Conservation (phyloP, 129 eudicot genomes). For the Flaveria bidentis region DNA sequence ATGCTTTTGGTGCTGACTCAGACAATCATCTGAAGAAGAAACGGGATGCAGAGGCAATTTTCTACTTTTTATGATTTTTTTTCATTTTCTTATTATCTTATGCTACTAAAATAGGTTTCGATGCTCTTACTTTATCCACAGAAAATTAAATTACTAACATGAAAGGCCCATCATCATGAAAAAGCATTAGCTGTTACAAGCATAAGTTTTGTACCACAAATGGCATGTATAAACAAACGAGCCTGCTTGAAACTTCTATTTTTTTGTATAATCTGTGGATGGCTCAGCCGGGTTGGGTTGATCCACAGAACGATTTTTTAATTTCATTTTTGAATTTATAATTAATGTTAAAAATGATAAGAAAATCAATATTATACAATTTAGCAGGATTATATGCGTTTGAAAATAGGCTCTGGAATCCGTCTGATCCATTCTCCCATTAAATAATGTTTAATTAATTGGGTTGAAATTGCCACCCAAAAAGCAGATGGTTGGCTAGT, state of each 20-base stretch:
- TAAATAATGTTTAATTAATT: neutral
- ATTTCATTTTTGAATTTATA: neutral
- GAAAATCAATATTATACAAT: neutral
- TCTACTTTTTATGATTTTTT: conserved; percentile 9
- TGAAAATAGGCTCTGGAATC: neutral
- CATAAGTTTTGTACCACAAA: neutral
- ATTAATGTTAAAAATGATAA: neutral
- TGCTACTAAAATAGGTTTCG: neutral
- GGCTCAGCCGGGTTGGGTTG: neutral
- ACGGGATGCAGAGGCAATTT: conserved; percentile 79
- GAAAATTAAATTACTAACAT: neutral
- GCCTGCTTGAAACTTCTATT: neutral
- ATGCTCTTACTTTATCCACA: neutral
- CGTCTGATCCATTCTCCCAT: neutral
- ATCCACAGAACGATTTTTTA: neutral
- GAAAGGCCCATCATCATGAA: neutral
- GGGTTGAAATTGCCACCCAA: neutral
- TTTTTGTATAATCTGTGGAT: neutral
- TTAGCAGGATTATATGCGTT: neutral
- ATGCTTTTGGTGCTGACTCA: conserved; percentile 76
- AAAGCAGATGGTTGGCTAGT: neutral
- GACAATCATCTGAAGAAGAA: conserved; percentile 85
- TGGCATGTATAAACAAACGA: neutral
- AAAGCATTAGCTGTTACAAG: neutral
- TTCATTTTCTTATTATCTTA: neutral